Conservation (phyloP, 768 basidiomycete species). For the Pluteus cervinus region DNA sequence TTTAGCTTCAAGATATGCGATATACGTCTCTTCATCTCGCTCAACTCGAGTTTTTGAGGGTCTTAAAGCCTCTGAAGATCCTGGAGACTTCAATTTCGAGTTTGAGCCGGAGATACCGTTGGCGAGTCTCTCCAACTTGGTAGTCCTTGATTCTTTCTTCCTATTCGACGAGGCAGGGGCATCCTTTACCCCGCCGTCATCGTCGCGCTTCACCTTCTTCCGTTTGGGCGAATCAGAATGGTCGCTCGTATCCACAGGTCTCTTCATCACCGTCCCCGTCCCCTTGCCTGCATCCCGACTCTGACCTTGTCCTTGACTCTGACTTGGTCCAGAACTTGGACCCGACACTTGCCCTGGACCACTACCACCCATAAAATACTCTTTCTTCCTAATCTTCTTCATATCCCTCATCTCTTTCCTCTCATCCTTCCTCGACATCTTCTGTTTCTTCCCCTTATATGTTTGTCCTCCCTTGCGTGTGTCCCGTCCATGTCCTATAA, state of each 20-base stretch:
- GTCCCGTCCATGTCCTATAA: too few relatives aligned
- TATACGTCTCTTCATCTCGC: constrained; percentile 78
- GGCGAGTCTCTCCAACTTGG: not conserved
- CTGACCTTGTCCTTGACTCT: too few relatives aligned
- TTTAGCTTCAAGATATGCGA: constrained; percentile 75
- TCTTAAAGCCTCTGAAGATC: not conserved
- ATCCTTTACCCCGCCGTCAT: not conserved
- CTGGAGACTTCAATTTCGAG: constrained; percentile 6
- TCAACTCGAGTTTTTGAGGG: constrained; percentile 21
- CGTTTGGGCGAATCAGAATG: constrained; percentile 38
- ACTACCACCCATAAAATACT: constrained; percentile 58
- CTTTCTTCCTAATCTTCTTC: constrained; percentile 58
- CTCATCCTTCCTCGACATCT: constrained; percentile 49
- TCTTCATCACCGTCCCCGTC: too few relatives aligned
- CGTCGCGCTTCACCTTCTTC: constrained; percentile 39
- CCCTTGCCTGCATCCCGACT: too few relatives aligned
- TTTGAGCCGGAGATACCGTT: constrained; percentile 1
- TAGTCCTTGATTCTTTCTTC: not conserved
- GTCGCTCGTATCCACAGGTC: constrained; percentile 36
- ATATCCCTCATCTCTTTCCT: constrained; percentile 57
- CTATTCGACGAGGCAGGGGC: not conserved
- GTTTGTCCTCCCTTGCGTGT: too few relatives aligned
- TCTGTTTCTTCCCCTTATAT: too few relatives aligned
- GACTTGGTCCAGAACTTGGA: too few relatives aligned
- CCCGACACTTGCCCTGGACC: too few relatives aligned